Percentiles rank a stretch among this genome's conserved stretches.
phyloP scores from a whole-genome alignment of 2,329 filamentous ascomycete species.

The Penicillium sp. region DNA sequence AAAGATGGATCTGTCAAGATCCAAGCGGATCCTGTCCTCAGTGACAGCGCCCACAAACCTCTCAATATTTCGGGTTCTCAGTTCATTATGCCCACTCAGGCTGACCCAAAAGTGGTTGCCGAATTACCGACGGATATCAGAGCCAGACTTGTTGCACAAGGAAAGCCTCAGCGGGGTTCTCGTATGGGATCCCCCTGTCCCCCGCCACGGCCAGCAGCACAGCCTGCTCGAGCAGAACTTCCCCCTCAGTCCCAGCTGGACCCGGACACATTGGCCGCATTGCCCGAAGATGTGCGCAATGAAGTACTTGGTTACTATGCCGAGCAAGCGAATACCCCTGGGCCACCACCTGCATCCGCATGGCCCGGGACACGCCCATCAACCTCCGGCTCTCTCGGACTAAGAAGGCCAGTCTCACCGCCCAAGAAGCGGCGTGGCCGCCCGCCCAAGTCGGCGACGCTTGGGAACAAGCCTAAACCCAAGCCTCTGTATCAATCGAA shows the following conservation, averaged over 20 bases:
- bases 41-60: constrained; percentile 52
- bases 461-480: constrained; percentile 49
- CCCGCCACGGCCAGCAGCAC: constrained; percentile 22
- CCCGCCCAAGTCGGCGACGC: constrained; percentile 51
- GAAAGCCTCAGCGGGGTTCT: constrained; percentile 25
- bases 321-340: constrained; percentile 27
- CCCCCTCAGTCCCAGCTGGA: constrained; percentile 75
- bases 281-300: constrained; percentile 80
- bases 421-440: constrained; percentile 62
- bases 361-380: constrained; percentile 47
- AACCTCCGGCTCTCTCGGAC: constrained; percentile 33
- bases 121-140: constrained; percentile 82
- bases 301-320: constrained; percentile 74
- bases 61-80: constrained; percentile 83
- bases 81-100: constrained; percentile 78
- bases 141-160: constrained; percentile 65
- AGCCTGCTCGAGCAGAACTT: constrained; percentile 39
- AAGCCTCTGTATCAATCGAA: constrained; percentile 65
- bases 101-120: constrained; percentile 75
- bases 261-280: constrained; percentile 72
- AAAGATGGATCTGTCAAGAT: constrained; percentile 36
- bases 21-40: constrained; percentile 31
- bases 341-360: constrained; percentile 31
- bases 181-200: constrained; percentile 35
- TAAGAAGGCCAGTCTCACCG: constrained; percentile 55